These are phyloP conservation scores for Carex parvula DNA, from an alignment of 176 grass and related monocot genomes.

Conservation along the genomic window DNA sequence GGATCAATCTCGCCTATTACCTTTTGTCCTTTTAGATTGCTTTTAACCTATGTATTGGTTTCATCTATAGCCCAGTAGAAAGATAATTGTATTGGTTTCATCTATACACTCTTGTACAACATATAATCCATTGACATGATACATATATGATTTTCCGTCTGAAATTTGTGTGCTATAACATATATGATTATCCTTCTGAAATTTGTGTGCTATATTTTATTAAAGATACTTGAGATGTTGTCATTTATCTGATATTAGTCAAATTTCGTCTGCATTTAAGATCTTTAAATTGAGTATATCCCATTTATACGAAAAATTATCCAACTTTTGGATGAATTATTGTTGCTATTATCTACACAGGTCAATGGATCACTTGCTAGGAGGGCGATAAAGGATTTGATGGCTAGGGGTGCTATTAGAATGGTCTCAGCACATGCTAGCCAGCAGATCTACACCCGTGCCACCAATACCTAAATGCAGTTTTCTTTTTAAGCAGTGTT, in stretches of 20 bases:
- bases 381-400: conserved; percentile 42
- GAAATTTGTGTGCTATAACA: neutral
- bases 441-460: conserved; percentile 39
- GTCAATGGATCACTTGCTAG: conserved; percentile 34
- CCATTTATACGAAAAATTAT: neutral
- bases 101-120: neutral
- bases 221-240: neutral
- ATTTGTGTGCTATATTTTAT: neutral
- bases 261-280: neutral
- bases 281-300: neutral
- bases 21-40: neutral
- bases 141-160: neutral
- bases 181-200: neutral
- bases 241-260: neutral
- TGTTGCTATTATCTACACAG: neutral
- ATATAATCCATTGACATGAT: neutral
- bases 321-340: neutral
- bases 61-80: neutral
- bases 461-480: conserved; percentile 31
- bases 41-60: too few relatives aligned
- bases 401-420: conserved; percentile 34
- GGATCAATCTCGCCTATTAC: neutral
- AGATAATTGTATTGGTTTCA: neutral
- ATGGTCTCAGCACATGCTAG: conserved; percentile 35
- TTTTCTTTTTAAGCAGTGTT: neutral